Conservation (phyloP, 2,329 filamentous ascomycete genomes). For the Stylonectria norvegica region DNA sequence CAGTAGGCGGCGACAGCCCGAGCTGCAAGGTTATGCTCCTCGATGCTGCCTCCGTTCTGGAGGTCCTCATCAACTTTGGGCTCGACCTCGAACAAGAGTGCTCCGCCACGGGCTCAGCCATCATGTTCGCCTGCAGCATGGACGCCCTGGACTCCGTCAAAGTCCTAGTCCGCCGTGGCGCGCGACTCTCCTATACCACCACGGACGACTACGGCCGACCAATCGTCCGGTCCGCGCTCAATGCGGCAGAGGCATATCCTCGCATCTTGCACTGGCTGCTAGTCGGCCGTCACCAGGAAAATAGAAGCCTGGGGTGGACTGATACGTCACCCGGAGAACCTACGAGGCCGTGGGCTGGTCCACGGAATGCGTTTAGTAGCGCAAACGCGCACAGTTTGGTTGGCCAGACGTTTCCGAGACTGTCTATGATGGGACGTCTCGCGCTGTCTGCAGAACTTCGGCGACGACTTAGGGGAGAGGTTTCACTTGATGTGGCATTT, state of each 20-base stretch:
- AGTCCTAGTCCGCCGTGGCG: slow-evolving; percentile 15
- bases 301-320: slow-evolving; percentile 5
- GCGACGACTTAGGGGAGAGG: too few relatives aligned
- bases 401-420: too few relatives aligned
- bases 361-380: slow-evolving; percentile 1
- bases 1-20: background rate
- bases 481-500: too few relatives aligned
- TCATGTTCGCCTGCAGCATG: slow-evolving; percentile 21
- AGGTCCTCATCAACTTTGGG: slow-evolving; percentile 14
- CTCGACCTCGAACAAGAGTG: slow-evolving; percentile 16
- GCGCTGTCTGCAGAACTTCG: too few relatives aligned
- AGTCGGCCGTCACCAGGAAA: slow-evolving; percentile 15
- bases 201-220: slow-evolving; percentile 8
- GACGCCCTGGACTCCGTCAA: slow-evolving; percentile 16
- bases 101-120: slow-evolving; percentile 12
- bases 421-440: too few relatives aligned
- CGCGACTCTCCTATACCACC: slow-evolving; percentile 13
- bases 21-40: slow-evolving; percentile 9
- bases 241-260: slow-evolving; percentile 12
- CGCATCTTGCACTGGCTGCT: slow-evolving; percentile 18
- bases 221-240: slow-evolving; percentile 11
- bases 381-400: too few relatives aligned
- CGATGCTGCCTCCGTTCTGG: slow-evolving; percentile 1
- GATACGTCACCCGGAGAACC: background rate
- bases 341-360: slow-evolving; percentile 17